Percentiles rank a stretch among this genome's conserved stretches.
Conservation (phyloP, 345 rosid species). For the Eucalyptus curtisii region DNA sequence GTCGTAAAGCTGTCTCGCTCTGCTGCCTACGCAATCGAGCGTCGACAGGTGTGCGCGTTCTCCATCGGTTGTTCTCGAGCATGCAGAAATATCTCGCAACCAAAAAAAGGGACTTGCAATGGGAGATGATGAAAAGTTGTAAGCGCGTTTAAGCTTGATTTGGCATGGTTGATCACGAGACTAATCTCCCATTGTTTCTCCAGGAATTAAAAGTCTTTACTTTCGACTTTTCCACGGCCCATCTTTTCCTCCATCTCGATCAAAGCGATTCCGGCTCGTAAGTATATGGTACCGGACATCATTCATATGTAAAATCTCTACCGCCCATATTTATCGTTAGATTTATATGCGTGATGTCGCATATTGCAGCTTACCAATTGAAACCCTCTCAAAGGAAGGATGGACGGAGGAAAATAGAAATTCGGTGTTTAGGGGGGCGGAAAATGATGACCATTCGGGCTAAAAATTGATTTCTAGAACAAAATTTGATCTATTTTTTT, state of each 20-base stretch:
- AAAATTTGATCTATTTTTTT: too few relatives aligned
- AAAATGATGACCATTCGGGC: rapidly evolving
- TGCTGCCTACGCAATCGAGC: not conserved
- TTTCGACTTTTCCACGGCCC: not conserved
- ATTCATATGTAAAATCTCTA: not conserved
- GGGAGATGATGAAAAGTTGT: not conserved
- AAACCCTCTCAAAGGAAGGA: not conserved
- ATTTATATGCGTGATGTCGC: not conserved
- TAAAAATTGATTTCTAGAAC: too few relatives aligned
- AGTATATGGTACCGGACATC: not conserved
- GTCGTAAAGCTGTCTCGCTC: not conserved
- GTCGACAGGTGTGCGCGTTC: not conserved
- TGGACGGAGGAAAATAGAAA: not conserved
- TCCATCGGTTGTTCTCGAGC: not conserved
- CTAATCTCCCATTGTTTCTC: not conserved
- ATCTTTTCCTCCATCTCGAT: not conserved
- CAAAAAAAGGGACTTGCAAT: not conserved
- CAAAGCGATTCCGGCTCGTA: not conserved
- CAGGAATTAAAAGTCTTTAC: not conserved
- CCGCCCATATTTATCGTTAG: not conserved
- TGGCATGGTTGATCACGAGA: not conserved
- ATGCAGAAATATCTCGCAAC: not conserved
- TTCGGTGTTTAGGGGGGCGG: not conserved
- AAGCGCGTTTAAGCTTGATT: not conserved
- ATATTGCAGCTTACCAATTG: not conserved